Base-by-base conservation (phyloP, 2,329 filamentous ascomycete species). In the Sporothrix phasma region DNA sequence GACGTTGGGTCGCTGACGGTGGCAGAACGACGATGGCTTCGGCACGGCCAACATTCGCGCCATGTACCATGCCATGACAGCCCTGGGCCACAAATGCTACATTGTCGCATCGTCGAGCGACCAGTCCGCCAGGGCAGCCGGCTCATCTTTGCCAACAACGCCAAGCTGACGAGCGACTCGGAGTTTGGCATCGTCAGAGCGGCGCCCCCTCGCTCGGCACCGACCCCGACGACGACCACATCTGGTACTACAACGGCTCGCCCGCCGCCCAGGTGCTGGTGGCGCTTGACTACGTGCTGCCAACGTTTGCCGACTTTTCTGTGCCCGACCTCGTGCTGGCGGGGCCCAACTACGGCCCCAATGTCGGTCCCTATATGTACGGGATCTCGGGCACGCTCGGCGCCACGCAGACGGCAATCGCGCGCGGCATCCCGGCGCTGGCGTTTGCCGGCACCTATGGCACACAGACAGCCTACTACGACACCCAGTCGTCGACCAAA, bases 171-270 rank as follows among this genome's bases (percentile, higher is more conserved):
- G 3, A 63, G 69, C 1, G 70, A 77, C 47, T 74, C 76, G 0
- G 76, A 82, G 64, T 82, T 75, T 71, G 71, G 74, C 66, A 72
- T 81, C 43, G 69, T 82, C 41, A 77, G 43, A 73, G 75, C 2
- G 80, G 80, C 5, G 73, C 77, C 0, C 79, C 79, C 3, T 77
- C 78, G 0, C 68, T 82, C 26, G 82, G 83, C 53, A 74, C 73
- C 17, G 81, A 84, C 67, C 81, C 80, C 13, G 70, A 72, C 22
- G 80, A 84, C 64, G 74, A 74, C 61, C 76, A 82, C 66, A 82
- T 85, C 67, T 85, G 80, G 80, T 84, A 85, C 69, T 85, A 84
- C 72, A 82, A 84, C 62, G 82, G 82, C 24, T 85, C 82, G 0
- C 81, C 83, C 0, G 80, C 80, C 0, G 78, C 81, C 0, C 81